phyloP scores from a whole-genome alignment of 306 rosid species.

The Ziziphus jujuba region DNA sequence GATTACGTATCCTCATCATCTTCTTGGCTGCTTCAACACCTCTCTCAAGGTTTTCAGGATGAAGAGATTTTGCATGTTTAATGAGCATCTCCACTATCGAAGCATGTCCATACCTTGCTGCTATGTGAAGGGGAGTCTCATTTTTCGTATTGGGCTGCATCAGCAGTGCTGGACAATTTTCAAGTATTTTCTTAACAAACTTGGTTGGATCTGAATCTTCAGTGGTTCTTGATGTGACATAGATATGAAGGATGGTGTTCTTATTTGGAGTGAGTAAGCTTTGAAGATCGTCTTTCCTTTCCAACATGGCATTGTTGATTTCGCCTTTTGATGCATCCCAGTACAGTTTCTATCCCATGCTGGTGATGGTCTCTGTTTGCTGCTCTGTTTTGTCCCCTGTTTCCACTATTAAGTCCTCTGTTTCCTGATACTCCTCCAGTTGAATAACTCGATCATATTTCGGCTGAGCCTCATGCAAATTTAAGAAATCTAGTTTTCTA shows the following conservation, averaged over 20 bases:
- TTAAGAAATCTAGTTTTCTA: no score
- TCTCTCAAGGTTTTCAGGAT: no score
- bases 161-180: not conserved
- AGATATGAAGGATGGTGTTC: not conserved
- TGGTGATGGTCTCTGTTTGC: no score
- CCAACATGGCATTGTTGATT: not conserved
- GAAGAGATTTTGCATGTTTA: no score
- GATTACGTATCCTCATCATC: not conserved
- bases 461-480: no score
- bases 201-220: not conserved
- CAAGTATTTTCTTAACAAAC: not conserved
- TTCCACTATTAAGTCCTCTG: no score
- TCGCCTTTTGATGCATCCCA: not conserved
- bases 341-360: not conserved
- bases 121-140: slow-evolving; percentile 9
- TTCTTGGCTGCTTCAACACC: not conserved
- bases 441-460: no score
- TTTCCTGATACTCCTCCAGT: no score
- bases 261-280: no score
- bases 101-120: slow-evolving; percentile 4
- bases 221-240: not conserved
- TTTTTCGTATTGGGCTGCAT: not conserved
- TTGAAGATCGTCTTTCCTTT: not conserved
- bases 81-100: not conserved
- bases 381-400: no score